Evolutionary conservation across 2,329 filamentous ascomycete genomes (phyloP).

Genomic region (Arthroderma sp.): DNA sequence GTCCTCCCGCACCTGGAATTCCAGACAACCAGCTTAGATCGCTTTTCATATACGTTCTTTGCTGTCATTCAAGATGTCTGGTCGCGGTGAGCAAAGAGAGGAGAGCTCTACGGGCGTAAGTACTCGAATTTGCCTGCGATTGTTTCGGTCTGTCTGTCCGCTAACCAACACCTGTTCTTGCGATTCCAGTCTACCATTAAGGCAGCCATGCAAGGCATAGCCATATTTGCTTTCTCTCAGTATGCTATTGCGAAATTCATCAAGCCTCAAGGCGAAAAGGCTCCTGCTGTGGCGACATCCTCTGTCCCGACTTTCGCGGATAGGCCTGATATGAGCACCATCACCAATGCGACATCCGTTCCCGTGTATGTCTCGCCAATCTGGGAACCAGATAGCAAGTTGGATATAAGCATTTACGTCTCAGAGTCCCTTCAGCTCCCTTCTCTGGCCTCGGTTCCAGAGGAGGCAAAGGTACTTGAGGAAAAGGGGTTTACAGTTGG

Average conservation of each 20-base stretch:
- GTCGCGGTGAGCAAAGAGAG: background rate
- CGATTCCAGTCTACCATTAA: constrained; percentile 14
- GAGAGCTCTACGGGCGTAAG: constrained; percentile 5
- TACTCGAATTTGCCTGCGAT: background rate
- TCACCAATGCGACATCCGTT: constrained; percentile 48
- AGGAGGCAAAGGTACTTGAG: constrained; percentile 54
- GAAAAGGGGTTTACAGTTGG: constrained; percentile 71
- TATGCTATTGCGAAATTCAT: constrained; percentile 45
- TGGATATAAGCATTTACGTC: constrained; percentile 79
- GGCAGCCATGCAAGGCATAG: constrained; percentile 41
- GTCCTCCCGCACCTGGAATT: background rate
- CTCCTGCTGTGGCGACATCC: constrained; percentile 11
- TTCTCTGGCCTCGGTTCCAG: constrained; percentile 50
- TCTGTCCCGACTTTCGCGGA: constrained; percentile 51
- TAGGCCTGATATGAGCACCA: constrained; percentile 43
- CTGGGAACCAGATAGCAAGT: constrained; percentile 63
- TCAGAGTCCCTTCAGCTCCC: constrained; percentile 60
- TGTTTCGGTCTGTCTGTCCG: background rate
- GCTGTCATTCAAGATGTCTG: too few species aligned
- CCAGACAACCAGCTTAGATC: background rate
- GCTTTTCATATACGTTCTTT: background rate
- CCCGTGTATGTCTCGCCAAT: constrained; percentile 70
- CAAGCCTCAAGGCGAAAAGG: constrained; percentile 19
- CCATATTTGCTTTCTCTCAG: constrained; percentile 47
- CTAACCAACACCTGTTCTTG: background rate